A percentile compares a stretch with the other conserved stretches of the same genome.
These are phyloP conservation scores for Solanum tacnaense DNA, from an alignment of 257 asterid genomes.

Conservation along the genomic window DNA sequence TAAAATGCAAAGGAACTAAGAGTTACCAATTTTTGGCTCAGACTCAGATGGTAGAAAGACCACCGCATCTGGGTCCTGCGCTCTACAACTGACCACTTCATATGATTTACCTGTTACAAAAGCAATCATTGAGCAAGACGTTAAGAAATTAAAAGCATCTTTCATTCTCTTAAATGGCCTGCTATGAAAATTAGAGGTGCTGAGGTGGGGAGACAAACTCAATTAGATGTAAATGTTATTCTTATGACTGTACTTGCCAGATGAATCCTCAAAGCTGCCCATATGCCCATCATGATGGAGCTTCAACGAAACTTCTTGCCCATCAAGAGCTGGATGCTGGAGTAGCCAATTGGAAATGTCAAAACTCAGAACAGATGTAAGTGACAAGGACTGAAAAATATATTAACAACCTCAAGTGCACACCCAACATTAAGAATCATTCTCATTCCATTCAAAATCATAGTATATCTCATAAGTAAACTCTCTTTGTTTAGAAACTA, in stretches of 20 bases:
- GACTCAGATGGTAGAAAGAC: constrained; percentile 46
- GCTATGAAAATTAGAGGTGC: not conserved
- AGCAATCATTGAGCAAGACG: not conserved
- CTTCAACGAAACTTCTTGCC: constrained; percentile 31
- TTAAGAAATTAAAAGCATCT: not conserved
- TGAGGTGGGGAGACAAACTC: not conserved
- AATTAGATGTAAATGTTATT: not conserved
- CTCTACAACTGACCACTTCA: constrained; percentile 36
- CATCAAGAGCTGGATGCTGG: constrained; percentile 49
- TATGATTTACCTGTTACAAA: constrained; percentile 46
- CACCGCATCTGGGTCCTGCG: constrained; percentile 35
- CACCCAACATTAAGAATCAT: not conserved
- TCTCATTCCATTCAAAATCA: not conserved
- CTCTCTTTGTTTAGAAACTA: not conserved
- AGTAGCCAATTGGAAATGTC: not conserved
- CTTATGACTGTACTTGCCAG: constrained; percentile 30
- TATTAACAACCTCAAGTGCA: not conserved
- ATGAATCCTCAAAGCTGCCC: constrained; percentile 38
- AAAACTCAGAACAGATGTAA: not conserved
- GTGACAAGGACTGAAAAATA: not conserved
- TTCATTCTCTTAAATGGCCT: not conserved
- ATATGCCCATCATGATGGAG: constrained; percentile 35
- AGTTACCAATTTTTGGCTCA: constrained; percentile 47
- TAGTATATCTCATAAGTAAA: not conserved
- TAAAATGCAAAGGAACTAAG: not conserved